Percentiles rank a stretch among this genome's conserved stretches.
Evolutionary conservation across 2,329 filamentous ascomycete species (phyloP).

Genomic region (Colletotrichum viniferum): DNA sequence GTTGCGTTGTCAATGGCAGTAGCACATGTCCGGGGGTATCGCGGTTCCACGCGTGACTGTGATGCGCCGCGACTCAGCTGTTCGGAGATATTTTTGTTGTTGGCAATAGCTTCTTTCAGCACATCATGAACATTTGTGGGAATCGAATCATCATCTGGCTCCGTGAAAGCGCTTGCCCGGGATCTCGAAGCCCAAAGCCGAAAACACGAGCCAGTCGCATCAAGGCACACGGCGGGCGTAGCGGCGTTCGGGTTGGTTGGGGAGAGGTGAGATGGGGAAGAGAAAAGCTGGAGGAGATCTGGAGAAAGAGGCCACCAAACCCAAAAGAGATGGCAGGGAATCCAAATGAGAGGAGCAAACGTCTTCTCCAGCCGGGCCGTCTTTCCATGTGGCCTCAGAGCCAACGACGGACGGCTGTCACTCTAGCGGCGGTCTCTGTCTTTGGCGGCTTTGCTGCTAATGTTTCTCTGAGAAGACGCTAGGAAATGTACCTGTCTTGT

Average conservation of each 20-base stretch:
- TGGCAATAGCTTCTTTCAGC: neutral
- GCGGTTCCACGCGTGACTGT: neutral
- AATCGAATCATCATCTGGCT: neutral
- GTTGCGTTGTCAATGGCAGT: neutral
- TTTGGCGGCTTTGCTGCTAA: neutral
- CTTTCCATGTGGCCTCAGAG: slow-evolving; percentile 18
- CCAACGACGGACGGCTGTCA: neutral
- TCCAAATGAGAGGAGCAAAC: neutral
- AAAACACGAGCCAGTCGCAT: slow-evolving; percentile 8
- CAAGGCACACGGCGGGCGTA: neutral
- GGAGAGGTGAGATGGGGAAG: neutral
- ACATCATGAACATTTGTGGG: neutral
- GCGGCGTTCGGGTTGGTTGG: neutral
- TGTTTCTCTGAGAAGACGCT: neutral
- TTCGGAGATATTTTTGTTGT: neutral
- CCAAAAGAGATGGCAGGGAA: neutral
- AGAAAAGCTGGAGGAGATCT: slow-evolving; percentile 11
- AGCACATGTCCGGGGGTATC: neutral
- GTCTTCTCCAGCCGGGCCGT: slow-evolving; percentile 7
- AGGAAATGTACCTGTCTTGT: neutral
- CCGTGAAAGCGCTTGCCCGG: neutral
- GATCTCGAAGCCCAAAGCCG: neutral
- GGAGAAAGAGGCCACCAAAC: neutral
- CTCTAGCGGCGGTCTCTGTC: neutral
- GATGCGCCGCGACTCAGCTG: neutral